Evolutionary conservation across 2,329 filamentous ascomycete genomes (phyloP).

Genomic region (Paracamarosporium sp.): DNA sequence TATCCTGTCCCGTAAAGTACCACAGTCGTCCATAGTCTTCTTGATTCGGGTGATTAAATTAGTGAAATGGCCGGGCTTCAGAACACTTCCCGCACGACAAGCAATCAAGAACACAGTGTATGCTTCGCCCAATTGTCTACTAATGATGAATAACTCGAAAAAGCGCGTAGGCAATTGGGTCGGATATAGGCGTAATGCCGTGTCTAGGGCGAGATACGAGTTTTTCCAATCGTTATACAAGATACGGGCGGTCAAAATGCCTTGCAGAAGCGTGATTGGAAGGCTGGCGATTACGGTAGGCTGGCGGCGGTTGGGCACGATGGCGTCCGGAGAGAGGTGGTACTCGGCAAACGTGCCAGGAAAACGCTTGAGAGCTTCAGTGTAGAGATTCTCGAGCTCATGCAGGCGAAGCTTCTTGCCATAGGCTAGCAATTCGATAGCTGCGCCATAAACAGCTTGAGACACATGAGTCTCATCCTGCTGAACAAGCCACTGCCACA

Average conservation of each 20-base stretch:
- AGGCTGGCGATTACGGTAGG: conserved; percentile 42
- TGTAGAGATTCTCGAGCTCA: conserved; percentile 55
- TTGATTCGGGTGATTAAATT: conserved; percentile 42
- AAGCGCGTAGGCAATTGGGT: conserved; percentile 49
- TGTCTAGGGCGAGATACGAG: conserved; percentile 60
- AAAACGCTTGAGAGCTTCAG: conserved; percentile 54
- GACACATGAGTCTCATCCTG: conserved; percentile 52
- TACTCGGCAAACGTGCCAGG: conserved; percentile 56
- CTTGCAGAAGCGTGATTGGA: conserved; percentile 53
- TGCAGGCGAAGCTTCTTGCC: conserved; percentile 46
- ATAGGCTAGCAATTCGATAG: conserved; percentile 57
- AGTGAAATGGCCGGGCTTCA: conserved; percentile 41
- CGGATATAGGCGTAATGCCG: conserved; percentile 55
- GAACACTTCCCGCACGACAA: conserved; percentile 51
- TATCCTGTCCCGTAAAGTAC: conserved; percentile 28
- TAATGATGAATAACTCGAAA: conserved; percentile 53
- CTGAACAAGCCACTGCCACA: conserved; percentile 57
- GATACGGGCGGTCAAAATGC: conserved; percentile 56
- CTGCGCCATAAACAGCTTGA: conserved; percentile 55
- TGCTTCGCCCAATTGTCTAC: conserved; percentile 55
- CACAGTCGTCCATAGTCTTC: conserved; percentile 21
- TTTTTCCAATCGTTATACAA: conserved; percentile 53
- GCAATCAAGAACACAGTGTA: conserved; percentile 57
- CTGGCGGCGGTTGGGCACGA: conserved; percentile 51
- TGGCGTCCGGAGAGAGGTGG: conserved; percentile 55